Conservation (phyloP, 768 basidiomycete species). For the Favolaschia claudopus region DNA sequence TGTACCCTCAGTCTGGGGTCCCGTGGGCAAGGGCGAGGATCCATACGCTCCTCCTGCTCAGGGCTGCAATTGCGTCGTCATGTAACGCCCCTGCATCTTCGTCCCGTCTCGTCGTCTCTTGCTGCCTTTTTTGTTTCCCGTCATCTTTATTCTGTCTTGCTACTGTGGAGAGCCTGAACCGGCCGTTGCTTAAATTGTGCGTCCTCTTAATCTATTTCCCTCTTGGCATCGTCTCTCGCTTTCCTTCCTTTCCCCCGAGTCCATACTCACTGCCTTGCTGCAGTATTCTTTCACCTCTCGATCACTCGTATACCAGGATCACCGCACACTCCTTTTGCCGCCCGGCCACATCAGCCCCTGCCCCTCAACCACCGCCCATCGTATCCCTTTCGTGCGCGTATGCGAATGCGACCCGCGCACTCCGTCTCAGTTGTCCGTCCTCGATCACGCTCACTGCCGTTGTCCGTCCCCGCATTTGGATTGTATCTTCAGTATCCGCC, state of each 20-base stretch:
- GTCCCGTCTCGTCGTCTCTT: too few relatives aligned
- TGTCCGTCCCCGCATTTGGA: not conserved
- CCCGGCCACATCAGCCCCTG: not conserved
- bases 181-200: conserved; percentile 27
- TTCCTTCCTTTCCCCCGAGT: not conserved
- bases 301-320: conserved; percentile 12
- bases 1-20: conserved; percentile 96
- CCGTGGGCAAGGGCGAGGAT: conserved; percentile 87
- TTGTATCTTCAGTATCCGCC: too few relatives aligned
- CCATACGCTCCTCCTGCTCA: conserved; percentile 87
- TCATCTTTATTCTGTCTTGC: conserved; percentile 4
- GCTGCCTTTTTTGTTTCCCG: not conserved
- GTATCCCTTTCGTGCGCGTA: not conserved
- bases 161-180: conserved; percentile 20
- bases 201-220: too few relatives aligned
- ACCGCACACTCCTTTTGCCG: conserved; percentile 2
- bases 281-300: conserved; percentile 10
- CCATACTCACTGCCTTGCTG: not conserved
- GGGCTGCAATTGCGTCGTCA: conserved; percentile 75
- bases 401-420: too few relatives aligned
- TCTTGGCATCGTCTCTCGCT: too few relatives aligned
- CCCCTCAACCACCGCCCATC: not conserved
- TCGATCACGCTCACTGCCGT: too few relatives aligned
- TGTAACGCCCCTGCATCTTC: conserved; percentile 63
- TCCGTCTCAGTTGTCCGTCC: too few relatives aligned